Percentiles rank a stretch among this genome's conserved stretches.
Evolutionary conservation across 1,139 yeast species (phyloP).

Genomic region (Hanseniaspora sp.): DNA sequence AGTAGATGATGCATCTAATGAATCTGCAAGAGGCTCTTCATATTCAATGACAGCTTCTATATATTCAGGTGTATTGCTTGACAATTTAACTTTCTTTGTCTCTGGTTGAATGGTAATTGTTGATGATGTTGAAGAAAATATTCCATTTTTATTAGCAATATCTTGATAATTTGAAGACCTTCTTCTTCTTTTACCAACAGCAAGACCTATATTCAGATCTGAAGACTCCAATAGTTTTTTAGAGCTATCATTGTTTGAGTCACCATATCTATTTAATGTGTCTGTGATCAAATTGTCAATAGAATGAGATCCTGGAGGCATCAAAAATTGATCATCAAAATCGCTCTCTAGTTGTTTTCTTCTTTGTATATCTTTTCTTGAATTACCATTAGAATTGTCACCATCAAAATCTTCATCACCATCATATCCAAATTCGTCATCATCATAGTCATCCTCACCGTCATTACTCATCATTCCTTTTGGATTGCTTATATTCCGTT

Average conservation of each 20-base stretch:
- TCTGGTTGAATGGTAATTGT: not conserved
- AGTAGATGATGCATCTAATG: not conserved
- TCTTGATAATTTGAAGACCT: conserved; percentile 14
- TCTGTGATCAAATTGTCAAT: conserved; percentile 9
- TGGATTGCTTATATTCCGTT: not conserved
- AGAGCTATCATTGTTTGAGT: not conserved
- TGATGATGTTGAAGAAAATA: not conserved
- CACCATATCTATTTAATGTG: not conserved
- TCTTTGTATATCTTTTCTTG: conserved; percentile 7
- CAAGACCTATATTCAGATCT: conserved; percentile 1
- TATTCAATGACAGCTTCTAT: not conserved
- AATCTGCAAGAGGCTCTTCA: not conserved
- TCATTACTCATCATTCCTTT: conserved; percentile 13
- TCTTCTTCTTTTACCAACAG: conserved; percentile 14
- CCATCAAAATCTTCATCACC: conserved; percentile 13
- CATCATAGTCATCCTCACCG: conserved; percentile 14
- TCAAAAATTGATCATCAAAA: conserved; percentile 14
- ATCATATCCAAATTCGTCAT: conserved; percentile 14
- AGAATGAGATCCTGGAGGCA: conserved; percentile 10
- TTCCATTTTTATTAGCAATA: not conserved
- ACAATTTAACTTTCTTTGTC: not conserved
- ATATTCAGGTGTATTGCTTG: not conserved
- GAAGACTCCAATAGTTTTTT: conserved; percentile 1
- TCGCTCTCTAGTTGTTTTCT: conserved; percentile 14
- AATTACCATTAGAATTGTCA: not conserved